Conservation (phyloP, 148 eudicot genomes). For the Fagopyrum esculentum region DNA sequence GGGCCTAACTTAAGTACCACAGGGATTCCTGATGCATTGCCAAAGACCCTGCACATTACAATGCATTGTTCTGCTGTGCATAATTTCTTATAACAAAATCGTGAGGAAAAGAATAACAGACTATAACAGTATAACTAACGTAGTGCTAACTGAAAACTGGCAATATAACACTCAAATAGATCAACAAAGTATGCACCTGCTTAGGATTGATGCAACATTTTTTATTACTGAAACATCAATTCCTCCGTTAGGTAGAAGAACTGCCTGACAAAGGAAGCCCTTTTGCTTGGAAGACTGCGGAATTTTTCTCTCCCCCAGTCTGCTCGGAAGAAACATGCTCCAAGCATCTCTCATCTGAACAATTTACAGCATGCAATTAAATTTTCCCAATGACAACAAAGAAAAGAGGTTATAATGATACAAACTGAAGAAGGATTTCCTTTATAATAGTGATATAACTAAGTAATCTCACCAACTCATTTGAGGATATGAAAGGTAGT, state of each 20-base stretch:
- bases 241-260: conserved; percentile 43
- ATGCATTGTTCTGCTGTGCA: neutral
- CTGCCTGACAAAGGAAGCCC: conserved; percentile 38
- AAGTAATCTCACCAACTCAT: conserved; percentile 11
- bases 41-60: conserved; percentile 41
- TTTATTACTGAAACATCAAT: conserved; percentile 33
- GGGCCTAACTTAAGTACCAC: conserved; percentile 39
- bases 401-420: neutral
- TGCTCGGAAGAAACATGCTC: conserved; percentile 30
- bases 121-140: neutral
- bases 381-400: neutral
- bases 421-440: neutral
- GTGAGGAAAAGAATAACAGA: neutral
- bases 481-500: conserved; percentile 8
- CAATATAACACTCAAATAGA: neutral
- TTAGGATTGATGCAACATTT: conserved; percentile 33
- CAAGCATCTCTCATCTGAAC: conserved; percentile 47
- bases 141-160: neutral
- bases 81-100: neutral
- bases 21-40: conserved; percentile 40
- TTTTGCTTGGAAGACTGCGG: conserved; percentile 25
- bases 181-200: conserved; percentile 31
- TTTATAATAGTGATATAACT: neutral
- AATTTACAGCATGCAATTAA: neutral
- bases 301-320: conserved; percentile 16